These are phyloP conservation scores for Passalora sequoiae DNA, from an alignment of 2,329 filamentous ascomycete species.

Conservation along the genomic window DNA sequence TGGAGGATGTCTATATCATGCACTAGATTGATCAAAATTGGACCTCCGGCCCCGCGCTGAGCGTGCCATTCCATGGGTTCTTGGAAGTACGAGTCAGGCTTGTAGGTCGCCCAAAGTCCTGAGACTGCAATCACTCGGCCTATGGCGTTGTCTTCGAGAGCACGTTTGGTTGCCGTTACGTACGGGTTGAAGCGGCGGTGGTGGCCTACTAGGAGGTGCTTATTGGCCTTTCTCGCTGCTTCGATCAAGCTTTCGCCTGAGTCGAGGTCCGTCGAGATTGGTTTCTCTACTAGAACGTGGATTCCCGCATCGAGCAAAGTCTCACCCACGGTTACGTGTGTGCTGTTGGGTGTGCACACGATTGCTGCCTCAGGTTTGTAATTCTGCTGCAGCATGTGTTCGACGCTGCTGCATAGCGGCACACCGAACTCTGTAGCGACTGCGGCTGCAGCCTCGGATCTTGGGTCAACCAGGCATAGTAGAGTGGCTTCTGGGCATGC, in stretches of 20 bases:
- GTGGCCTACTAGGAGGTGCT: conserved; percentile 51
- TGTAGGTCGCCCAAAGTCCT: conserved; percentile 52
- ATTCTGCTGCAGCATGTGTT: conserved; percentile 39
- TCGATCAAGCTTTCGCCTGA: conserved; percentile 34
- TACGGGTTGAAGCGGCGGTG: conserved; percentile 58
- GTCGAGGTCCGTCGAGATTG: conserved; percentile 43
- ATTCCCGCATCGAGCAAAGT: conserved; percentile 46
- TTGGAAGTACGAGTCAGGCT: conserved; percentile 50
- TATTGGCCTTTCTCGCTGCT: conserved; percentile 19
- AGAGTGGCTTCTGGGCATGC: conserved; percentile 38
- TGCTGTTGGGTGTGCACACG: conserved; percentile 57
- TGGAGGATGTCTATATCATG: conserved; percentile 58
- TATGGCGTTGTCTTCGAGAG: conserved; percentile 39
- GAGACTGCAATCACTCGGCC: conserved; percentile 50
- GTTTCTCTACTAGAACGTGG: conserved; percentile 56
- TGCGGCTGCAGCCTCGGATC: conserved; percentile 34
- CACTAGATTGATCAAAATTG: conserved; percentile 55
- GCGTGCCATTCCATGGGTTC: conserved; percentile 47
- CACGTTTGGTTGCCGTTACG: conserved; percentile 46
- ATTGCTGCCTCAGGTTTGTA: conserved; percentile 51
- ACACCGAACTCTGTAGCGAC: conserved; percentile 38
- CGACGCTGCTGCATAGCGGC: conserved; percentile 39
- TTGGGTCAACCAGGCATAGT: conserved; percentile 45
- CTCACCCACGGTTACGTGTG: conserved; percentile 50
- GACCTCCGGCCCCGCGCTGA: conserved; percentile 40